Base-by-base conservation (phyloP, 805 yeast genomes). In the Wickerhamomyces mucosus region DNA sequence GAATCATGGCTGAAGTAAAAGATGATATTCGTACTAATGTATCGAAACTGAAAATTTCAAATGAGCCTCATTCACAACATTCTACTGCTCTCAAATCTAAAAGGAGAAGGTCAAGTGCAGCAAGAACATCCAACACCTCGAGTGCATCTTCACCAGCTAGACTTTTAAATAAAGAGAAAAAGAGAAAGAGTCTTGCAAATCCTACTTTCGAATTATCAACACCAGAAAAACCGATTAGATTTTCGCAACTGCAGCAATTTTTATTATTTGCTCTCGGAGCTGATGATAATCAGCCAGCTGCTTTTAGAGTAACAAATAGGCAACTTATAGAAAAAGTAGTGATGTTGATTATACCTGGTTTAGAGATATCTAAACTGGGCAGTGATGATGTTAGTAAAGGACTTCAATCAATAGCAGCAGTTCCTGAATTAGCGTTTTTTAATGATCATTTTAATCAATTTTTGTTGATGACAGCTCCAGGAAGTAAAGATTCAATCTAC, bases 321-420 rank as follows among this genome's bases (percentile, higher is more conserved):
- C 43, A 50, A 15, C 52, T 61, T 4, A 57, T 82, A 3, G 50
- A 62, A n/a, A 72, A 70, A 36, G 66, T 78, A 3, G 73, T 80
- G 0, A 56, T 73, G 16, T 51, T 82, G 4, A 58, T 75, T 31
- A 68, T 74, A 4, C 84, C 92, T 0, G 95, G 94, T 0, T 50
- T 86, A 10, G 57, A 63, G 11, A 50, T 59, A 3, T 43, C 51
- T 4, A 67, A 69, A 37, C 70, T 75, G 42, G 67, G 68, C 0
- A 36, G 50, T 7, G 26, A 23, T 13, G 26, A 23, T 10, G 26
- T 5, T 23, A 7, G 13, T 11, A 21, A 21, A 14, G 14, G 14
- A 12, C 38, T 3, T 35, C 36, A 5, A 24, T 35, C 14, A 21
- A 12, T 14, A 21, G 18, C 17, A 19, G 22, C 21, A 14, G 26